phyloP scores from a whole-genome alignment of 2,329 filamentous ascomycete species.

The Fusarium oxysporum region DNA sequence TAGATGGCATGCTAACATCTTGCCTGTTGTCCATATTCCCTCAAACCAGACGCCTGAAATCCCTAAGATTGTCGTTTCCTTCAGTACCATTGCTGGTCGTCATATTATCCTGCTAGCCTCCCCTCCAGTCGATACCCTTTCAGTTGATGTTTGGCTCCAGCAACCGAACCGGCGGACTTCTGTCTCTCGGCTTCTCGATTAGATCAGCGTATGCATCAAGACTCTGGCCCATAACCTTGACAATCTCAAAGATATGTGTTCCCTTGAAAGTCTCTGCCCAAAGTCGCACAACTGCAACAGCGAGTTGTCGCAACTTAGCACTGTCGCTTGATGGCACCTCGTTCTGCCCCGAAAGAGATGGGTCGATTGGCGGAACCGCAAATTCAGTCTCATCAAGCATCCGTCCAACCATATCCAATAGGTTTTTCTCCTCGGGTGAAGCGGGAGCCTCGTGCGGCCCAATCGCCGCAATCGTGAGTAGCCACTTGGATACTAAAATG shows the following conservation, averaged over 20 bases:
- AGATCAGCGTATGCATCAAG: constrained; percentile 68
- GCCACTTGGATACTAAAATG: constrained; percentile 70
- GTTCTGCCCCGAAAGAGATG: constrained; percentile 60
- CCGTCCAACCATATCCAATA: constrained; percentile 67
- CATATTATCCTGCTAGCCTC: neutral
- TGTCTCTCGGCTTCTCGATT: constrained; percentile 65
- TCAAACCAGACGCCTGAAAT: constrained; percentile 24
- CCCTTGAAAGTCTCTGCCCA: constrained; percentile 74
- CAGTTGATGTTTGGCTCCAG: constrained; percentile 40
- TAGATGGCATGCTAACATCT: neutral
- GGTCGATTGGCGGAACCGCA: constrained; percentile 66
- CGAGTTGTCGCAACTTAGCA: constrained; percentile 65
- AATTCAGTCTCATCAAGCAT: constrained; percentile 74
- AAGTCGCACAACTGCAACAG: constrained; percentile 67
- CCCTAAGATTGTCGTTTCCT: neutral
- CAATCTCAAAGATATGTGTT: constrained; percentile 70
- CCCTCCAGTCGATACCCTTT: neutral
- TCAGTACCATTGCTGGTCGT: neutral
- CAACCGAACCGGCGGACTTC: constrained; percentile 49
- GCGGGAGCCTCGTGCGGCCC: constrained; percentile 62
- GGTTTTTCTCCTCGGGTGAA: constrained; percentile 63
- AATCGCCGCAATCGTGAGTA: constrained; percentile 66
- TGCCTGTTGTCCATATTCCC: neutral
- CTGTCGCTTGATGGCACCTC: constrained; percentile 61
- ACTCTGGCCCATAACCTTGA: constrained; percentile 67